A percentile compares a stretch with the other conserved stretches of the same genome.
Evolutionary conservation across 345 rosid genomes (phyloP).

Genomic region (Trapa bicornis): DNA sequence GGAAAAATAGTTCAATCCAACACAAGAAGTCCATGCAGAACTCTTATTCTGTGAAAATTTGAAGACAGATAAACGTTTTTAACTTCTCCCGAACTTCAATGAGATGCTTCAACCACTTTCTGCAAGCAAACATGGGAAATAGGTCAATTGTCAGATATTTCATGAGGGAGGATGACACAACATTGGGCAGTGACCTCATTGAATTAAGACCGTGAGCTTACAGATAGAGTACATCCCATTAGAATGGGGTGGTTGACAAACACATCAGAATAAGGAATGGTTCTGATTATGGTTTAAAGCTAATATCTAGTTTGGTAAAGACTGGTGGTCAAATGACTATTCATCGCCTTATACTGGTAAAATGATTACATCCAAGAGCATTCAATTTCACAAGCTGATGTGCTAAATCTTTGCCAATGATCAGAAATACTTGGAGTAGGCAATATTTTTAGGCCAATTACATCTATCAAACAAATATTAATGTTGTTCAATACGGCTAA

Average conservation of each 20-base stretch:
- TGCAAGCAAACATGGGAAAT: constrained; percentile 17
- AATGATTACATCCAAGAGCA: neutral
- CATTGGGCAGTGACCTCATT: neutral
- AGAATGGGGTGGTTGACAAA: neutral
- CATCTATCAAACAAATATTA: too few species aligned
- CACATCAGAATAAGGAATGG: neutral
- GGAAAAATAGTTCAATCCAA: neutral
- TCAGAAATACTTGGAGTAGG: neutral
- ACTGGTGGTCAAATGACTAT: too few species aligned
- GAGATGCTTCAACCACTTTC: constrained; percentile 30
- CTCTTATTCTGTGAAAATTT: constrained; percentile 18
- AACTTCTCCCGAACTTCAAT: constrained; percentile 18
- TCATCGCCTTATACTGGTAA: neutral
- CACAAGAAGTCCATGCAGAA: neutral
- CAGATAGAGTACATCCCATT: neutral
- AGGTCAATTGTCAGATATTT: neutral
- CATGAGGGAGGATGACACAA: too few species aligned
- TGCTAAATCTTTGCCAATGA: neutral
- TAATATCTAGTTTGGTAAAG: neutral
- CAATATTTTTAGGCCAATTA: too few species aligned
- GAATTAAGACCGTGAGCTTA: neutral
- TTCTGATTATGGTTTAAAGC: neutral
- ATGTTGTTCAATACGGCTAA: neutral
- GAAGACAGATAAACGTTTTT: neutral
- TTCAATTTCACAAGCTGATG: too few species aligned